A percentile compares a stretch with the other conserved stretches of the same genome.
Evolutionary conservation across 164 flowering plant species (phyloP).

Genomic region (Platanus orientalis): DNA sequence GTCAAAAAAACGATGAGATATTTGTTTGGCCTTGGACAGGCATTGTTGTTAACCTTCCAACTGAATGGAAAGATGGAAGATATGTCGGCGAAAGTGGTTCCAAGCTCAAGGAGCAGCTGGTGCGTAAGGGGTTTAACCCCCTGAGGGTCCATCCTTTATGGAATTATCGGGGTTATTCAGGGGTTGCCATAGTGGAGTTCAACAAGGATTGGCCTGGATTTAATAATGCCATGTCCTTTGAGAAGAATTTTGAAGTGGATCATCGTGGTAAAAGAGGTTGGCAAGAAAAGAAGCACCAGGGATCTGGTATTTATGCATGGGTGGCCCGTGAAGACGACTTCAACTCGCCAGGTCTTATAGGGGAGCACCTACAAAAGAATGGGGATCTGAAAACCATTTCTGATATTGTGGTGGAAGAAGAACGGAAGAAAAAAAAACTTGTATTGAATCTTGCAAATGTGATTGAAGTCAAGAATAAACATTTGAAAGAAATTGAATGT

Average conservation of each 20-base stretch:
- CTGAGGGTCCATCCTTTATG: conserved; percentile 65
- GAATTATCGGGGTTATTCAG: conserved; percentile 73
- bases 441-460: conserved; percentile 53
- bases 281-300: conserved; percentile 25
- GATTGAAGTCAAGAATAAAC: conserved; percentile 56
- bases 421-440: conserved; percentile 57
- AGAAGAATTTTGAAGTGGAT: conserved; percentile 61
- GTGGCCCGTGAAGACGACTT: conserved; percentile 89
- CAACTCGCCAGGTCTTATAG: conserved; percentile 36
- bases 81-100: conserved; percentile 73
- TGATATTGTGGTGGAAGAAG: conserved; percentile 71
- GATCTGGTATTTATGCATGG: conserved; percentile 73
- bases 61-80: conserved; percentile 53
- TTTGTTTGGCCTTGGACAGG: conserved; percentile 86
- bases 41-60: conserved; percentile 64
- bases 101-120: conserved; percentile 56
- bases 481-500: conserved; percentile 49
- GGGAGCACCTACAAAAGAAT: conserved; percentile 60
- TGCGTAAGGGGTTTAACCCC: conserved; percentile 62
- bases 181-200: conserved; percentile 69
- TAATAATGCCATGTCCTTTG: conserved; percentile 71
- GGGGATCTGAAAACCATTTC: conserved; percentile 72
- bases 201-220: conserved; percentile 73
- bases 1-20: conserved; percentile 43
- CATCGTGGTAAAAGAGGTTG: conserved; percentile 79